Evolutionary conservation across 192 early-diverging fungal genomes (phyloP), one percentile per base, ranked within the genome.

Genomic region (Rhizophlyctis rosea): DNA sequence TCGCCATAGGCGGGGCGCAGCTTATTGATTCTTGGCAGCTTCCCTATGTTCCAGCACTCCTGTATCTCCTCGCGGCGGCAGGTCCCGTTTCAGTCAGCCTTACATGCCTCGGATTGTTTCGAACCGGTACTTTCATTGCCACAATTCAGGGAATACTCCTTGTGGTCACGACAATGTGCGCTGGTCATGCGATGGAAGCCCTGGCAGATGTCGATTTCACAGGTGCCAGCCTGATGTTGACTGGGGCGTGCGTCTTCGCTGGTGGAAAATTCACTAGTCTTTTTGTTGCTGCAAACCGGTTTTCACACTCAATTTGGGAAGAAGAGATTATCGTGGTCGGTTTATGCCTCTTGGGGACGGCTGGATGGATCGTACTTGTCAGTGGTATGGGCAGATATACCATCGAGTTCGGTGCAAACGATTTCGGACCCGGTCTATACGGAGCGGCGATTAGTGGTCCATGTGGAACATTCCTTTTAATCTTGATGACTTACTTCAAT

Each of bases 1-100:
- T 61, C 18, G 47, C 25, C 48, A 61, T 61, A 4, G 59, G 59
- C 2, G 59, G 59, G 24, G 3, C 21, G 36, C 47, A 3, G 34
- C 11, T 47, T 3, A 24, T n/a, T 50, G 14, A 0, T 14, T 14
- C 16, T 24, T 28, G 28, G 24, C 24, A 0, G 56, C 24, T 34
- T 44, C 39, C 39, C 18, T 44, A 7, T 44, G 9, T 18, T 1
- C 18, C 56, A 7, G 56, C 28, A n/a, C 24, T 57, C 14, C n/a
- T 33, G 13, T 57, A 57, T 34, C n/a, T 57, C 1, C 33, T 57
- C 56, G 56, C 30, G 18, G 24, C 34, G 1, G 13, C 34, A 18
- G 56, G 56, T 14, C n/a, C 32, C 9, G 18, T 34, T 1, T 57
- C 56, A 34, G 24, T 9, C 30, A 57, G 9, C 1, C 56, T 57